These are phyloP conservation scores for Allomyces arbusculus DNA, from an alignment of 192 early-diverging fungal species.

Conservation along the genomic window DNA sequence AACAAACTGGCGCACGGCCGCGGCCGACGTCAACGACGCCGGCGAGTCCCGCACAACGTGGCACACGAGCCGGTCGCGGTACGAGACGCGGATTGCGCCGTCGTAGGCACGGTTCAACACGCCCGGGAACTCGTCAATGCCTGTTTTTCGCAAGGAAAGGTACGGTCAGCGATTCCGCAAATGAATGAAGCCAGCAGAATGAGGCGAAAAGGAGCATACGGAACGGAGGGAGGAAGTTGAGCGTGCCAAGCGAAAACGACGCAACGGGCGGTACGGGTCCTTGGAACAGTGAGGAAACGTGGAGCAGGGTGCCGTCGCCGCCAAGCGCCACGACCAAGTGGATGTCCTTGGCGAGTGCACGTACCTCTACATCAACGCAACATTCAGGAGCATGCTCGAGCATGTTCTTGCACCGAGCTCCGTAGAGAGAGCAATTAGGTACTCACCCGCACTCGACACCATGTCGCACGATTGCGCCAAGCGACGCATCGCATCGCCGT, in stretches of 20 bases:
- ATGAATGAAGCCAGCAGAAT: neutral
- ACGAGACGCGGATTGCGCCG: neutral
- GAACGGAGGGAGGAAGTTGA: slow-evolving; percentile 80
- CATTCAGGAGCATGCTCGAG: neutral
- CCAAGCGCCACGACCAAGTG: slow-evolving; percentile 85
- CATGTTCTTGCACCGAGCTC: neutral
- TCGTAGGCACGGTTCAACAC: neutral
- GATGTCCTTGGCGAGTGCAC: slow-evolving; percentile 23
- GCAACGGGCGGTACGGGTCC: slow-evolving; percentile 62
- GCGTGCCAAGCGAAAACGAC: slow-evolving; percentile 78
- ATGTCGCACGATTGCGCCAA: too few species aligned
- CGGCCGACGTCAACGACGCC: too few species aligned
- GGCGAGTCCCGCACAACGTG: neutral
- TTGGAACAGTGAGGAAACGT: slow-evolving; percentile 61
- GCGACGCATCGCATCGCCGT: too few species aligned
- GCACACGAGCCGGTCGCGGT: neutral
- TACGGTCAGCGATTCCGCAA: too few species aligned
- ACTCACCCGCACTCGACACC: too few species aligned
- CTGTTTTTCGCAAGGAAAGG: neutral
- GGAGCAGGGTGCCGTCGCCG: slow-evolving; percentile 80
- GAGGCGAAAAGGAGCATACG: slow-evolving; percentile 12
- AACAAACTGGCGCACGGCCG: too few species aligned
- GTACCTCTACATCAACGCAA: neutral
- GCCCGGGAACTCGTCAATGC: neutral
- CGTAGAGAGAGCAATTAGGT: too few species aligned